These are phyloP conservation scores for Camptophora hylomeconis DNA, from an alignment of 2,329 filamentous ascomycete species.

Conservation along the genomic window DNA sequence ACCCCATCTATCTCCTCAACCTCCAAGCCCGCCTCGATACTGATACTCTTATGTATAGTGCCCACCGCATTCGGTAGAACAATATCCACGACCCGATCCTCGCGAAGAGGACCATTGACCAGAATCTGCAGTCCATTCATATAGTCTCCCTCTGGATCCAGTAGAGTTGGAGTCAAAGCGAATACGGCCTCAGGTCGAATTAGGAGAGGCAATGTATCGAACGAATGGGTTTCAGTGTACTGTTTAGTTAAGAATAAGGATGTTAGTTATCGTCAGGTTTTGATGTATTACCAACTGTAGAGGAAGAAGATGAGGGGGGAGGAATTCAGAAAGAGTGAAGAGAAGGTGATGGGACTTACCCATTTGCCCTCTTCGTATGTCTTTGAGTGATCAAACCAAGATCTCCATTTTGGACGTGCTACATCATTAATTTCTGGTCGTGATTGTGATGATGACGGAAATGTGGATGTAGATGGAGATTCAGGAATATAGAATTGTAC, in stretches of 20 bases:
- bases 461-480: too few relatives aligned
- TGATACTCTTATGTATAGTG: conserved; percentile 1
- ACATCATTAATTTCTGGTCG: too few relatives aligned
- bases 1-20: conserved; percentile 1
- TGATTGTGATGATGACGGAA: too few relatives aligned
- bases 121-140: conserved; percentile 6
- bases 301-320: too few relatives aligned
- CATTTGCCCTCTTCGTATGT: conserved; percentile 33
- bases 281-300: too few relatives aligned
- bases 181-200: conserved; percentile 40
- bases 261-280: too few relatives aligned
- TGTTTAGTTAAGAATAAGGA: too few relatives aligned
- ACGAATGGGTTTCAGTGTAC: conserved; percentile 47
- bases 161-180: conserved; percentile 5
- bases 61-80: conserved; percentile 4
- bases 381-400: conserved; percentile 32
- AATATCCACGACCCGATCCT: conserved; percentile 2
- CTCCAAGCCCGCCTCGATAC: not conserved
- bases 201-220: conserved; percentile 46
- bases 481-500: conserved; percentile 51
- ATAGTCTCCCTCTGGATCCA: conserved; percentile 2
- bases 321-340: too few relatives aligned
- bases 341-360: too few relatives aligned
- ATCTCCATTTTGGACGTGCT: too few relatives aligned
- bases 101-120: conserved; percentile 8